Evolutionary conservation across 371 early-diverging fungal species (phyloP), one percentile per base, ranked within the genome.

Genomic region (Haplosporangium sp.): DNA sequence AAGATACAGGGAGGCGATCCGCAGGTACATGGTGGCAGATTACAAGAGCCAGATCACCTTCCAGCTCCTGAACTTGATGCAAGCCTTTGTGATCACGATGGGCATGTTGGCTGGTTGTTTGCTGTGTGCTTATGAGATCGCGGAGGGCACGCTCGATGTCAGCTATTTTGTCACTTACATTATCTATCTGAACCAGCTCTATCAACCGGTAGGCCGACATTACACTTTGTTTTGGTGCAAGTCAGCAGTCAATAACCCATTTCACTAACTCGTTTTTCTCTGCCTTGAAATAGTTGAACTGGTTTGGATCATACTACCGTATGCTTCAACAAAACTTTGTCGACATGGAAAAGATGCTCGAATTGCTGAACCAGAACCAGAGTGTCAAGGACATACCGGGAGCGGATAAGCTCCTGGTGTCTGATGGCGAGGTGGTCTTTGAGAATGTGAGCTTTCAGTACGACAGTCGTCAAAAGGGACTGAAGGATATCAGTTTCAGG

Each of bases 161-260:
- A 93, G 93, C 56, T 93, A 95, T 72, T 96, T 98, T 84, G 92
- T 96, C 18, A 76, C 92, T 59, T 96, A 93, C 67, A 81, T 95
- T 42, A 86, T 94, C 7, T 98, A 96, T 74, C 86, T 95, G 66
- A 83, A 81, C 77, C 95, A 94, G 74, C 84, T 94, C 21, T 93
- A 93, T 65, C 84, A 81, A 13, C 95, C 95, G 23, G 85, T 89
- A 82, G 77, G 82, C 16, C 7, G 8, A 20, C n/a, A 14, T 41
- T 41, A 5, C 20, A 8, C 18, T 9, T n/a, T 8, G 37, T 14
- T 40, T 21, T 62, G 20, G 5, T 45, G 13, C 13, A 10, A 43
- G 1, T 7, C 10, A 36, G 11, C 5, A 3, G 43, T 29, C 23
- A 14, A 29, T 12, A 42, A 8, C 14, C 14, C 37, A 48, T 12